Base-by-base conservation (phyloP, 2,329 filamentous ascomycete genomes). In the Trichoderma sp. region DNA sequence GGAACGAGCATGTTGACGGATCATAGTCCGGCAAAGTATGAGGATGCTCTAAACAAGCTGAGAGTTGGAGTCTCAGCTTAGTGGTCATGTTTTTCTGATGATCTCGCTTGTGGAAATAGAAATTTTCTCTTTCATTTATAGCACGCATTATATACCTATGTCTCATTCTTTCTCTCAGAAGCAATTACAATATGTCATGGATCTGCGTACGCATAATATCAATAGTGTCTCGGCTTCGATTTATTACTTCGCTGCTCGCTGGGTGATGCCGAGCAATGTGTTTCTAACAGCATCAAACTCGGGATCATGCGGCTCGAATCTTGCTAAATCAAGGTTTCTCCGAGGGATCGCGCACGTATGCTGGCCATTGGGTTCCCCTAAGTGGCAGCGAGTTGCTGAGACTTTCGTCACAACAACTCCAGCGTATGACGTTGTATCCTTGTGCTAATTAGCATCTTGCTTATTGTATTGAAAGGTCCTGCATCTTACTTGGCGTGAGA, bases 21-120 rank as follows among this genome's bases (percentile, higher is more conserved):
- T 78, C 92, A 95, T 78, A 93, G 88, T 74, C 92, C 92, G 3
- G 91, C 88, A 30, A 85, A 89, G 74, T 95, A 95, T 77, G 92
- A 94, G 80, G 87, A 88, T 72, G 90, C 88, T 71, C 80, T 95
- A 75, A 87, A 88, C 71, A 88, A 88, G 73, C 82, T 94, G 78
- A 80, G 82, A 20, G 74, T 84, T 11, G 87, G 87, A 0, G 34
- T 88, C 23, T 80, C 68, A 15, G 59, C n/a, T 13, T 67, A 32
- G 34, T 13, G 15, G 9, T 9, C 15, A 12, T 47, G 28, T 6
- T 34, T 59, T 17, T 59, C 12, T 59, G 55, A 59, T 36, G 30
- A 61, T 61, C 6, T 1, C 2, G 15, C 17, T 43, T 43, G 17
- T 43, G 39, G 39, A 43, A 43, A 43, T 43, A 43, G 15, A 43